phyloP scores from a whole-genome alignment of 176 grass and related monocot genomes.

The Zoysia pacifica region DNA sequence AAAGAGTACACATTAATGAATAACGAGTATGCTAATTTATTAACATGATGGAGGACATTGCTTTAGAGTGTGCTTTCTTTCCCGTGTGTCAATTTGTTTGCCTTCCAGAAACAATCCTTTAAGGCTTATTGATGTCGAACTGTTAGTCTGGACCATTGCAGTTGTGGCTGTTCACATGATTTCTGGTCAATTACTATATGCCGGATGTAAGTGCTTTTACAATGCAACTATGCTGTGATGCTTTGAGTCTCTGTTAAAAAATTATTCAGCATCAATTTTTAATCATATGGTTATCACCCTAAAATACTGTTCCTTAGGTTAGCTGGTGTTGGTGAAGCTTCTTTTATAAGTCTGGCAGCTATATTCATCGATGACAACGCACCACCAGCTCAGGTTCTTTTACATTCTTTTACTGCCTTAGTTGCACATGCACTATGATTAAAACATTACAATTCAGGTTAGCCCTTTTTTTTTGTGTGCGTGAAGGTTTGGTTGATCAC shows the following conservation, averaged over 20 bases:
- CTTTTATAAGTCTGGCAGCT: conserved; percentile 98
- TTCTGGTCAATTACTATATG: conserved; percentile 99
- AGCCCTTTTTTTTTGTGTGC: neutral
- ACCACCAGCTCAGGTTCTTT: conserved; percentile 73
- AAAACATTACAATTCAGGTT: neutral
- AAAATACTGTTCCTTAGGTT: conserved; percentile 62
- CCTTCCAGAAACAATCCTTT: conserved; percentile 90
- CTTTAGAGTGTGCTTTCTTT: conserved; percentile 1
- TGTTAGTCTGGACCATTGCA: conserved; percentile 94
- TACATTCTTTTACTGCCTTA: conserved; percentile 12
- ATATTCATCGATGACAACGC: conserved; percentile 99
- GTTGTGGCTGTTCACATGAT: conserved; percentile 87
- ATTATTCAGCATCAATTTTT: conserved; percentile 1
- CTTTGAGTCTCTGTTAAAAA: conserved; percentile 15
- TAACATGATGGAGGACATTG: too few species aligned
- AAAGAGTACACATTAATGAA: neutral
- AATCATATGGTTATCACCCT: conserved; percentile 10
- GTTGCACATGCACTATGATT: neutral
- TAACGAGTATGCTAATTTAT: neutral
- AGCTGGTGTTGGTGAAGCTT: conserved; percentile 98
- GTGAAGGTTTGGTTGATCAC: conserved; percentile 82
- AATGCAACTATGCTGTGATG: neutral
- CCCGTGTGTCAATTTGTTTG: conserved; percentile 1
- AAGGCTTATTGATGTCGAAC: conserved; percentile 89
- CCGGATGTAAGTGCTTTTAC: conserved; percentile 72